Evolutionary conservation across 345 rosid genomes (phyloP).

Genomic region (Gossypium bickii): DNA sequence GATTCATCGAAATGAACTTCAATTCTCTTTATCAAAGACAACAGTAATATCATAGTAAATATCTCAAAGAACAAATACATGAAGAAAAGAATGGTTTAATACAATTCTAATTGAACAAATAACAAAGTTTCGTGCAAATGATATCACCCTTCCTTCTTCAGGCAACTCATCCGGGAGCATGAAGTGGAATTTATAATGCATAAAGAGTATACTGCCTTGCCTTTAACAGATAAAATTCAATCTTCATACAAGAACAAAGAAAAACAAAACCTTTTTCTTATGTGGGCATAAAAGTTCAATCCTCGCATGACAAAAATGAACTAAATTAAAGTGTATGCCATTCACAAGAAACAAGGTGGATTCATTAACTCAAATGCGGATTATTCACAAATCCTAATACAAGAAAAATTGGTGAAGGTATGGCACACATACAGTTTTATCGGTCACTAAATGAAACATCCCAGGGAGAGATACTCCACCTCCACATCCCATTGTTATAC

Average conservation of each 20-base stretch:
- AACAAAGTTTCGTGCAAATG: neutral
- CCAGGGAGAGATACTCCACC: slow-evolving; percentile 72
- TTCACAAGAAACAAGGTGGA: neutral
- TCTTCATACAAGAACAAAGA: neutral
- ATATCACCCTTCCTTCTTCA: neutral
- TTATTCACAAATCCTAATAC: neutral
- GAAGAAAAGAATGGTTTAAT: neutral
- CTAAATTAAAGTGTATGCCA: neutral
- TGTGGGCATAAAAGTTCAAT: neutral
- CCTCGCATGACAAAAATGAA: neutral
- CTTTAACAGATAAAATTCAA: neutral
- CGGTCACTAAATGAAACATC: slow-evolving; percentile 74
- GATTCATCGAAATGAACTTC: neutral
- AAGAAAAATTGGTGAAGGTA: neutral
- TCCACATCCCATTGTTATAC: slow-evolving; percentile 72
- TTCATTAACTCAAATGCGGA: neutral
- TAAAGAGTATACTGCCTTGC: neutral
- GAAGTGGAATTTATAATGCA: neutral
- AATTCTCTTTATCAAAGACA: neutral
- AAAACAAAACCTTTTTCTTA: neutral
- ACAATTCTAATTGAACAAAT: neutral
- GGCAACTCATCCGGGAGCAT: neutral
- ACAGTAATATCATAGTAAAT: neutral
- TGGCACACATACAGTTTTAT: slow-evolving; percentile 60
- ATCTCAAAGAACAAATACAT: neutral